Percentiles rank a stretch among this genome's conserved stretches.
These are phyloP conservation scores for Parathielavia hyrcaniae DNA, from an alignment of 495 filamentous ascomycete genomes.

Conservation along the genomic window DNA sequence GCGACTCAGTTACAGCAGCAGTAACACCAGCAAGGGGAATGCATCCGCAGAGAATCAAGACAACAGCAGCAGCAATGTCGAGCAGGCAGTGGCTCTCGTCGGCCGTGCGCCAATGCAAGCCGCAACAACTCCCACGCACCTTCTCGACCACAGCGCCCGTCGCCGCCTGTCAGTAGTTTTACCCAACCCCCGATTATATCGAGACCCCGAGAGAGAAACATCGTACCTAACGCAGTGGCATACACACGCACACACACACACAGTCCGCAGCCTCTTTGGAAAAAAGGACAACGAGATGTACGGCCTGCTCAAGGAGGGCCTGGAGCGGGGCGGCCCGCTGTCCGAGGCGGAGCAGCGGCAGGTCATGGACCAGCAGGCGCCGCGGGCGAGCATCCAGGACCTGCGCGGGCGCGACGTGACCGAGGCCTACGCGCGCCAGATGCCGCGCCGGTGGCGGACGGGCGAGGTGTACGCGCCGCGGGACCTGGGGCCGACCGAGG, in stretches of 20 bases:
- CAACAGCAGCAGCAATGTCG: slow-evolving; percentile 15
- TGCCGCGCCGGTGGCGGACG: slow-evolving; percentile 54
- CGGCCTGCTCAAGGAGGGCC: neutral
- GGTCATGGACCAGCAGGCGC: slow-evolving; percentile 5
- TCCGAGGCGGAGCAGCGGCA: slow-evolving; percentile 5
- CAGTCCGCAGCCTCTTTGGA: slow-evolving; percentile 18
- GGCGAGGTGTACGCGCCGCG: slow-evolving; percentile 90
- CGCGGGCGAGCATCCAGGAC: slow-evolving; percentile 15
- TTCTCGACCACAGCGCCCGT: slow-evolving; percentile 17
- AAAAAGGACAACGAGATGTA: slow-evolving; percentile 21
- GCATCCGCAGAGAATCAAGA: neutral
- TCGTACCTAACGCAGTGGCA: too few relatives aligned
- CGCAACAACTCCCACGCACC: slow-evolving; percentile 9
- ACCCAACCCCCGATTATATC: neutral
- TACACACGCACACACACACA: too few relatives aligned
- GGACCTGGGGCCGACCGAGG: slow-evolving; percentile 70
- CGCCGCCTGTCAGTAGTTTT: slow-evolving; percentile 12
- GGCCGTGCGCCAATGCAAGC: slow-evolving; percentile 15
- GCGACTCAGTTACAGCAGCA: neutral
- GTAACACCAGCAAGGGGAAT: neutral
- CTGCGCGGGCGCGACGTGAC: slow-evolving; percentile 6
- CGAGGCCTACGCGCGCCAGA: slow-evolving; percentile 37
- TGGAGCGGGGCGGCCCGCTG: slow-evolving; percentile 4
- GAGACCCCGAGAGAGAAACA: too few relatives aligned
- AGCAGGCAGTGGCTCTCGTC: slow-evolving; percentile 16